Evolutionary conservation across 1,139 yeast genomes (phyloP).

Genomic region (Suhomyces kunorum): DNA sequence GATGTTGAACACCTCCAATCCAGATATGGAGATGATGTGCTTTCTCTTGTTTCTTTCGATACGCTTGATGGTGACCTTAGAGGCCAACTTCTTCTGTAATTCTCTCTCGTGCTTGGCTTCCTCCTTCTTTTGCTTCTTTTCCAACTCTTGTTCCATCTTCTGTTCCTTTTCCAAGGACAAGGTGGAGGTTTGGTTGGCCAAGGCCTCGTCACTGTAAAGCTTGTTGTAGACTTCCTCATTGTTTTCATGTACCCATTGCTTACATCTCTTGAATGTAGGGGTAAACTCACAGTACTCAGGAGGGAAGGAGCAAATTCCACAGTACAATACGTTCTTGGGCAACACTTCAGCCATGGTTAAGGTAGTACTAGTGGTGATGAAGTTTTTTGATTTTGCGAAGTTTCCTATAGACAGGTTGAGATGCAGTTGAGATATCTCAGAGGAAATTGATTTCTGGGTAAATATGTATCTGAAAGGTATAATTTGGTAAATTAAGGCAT

Average conservation of each 20-base stretch:
- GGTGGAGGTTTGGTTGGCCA: slow-evolving; percentile 53
- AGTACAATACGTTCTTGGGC: slow-evolving; percentile 60
- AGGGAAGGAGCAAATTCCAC: slow-evolving; percentile 84
- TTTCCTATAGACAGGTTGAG: slow-evolving; percentile 1
- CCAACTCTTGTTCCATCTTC: slow-evolving; percentile 76
- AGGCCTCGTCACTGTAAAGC: slow-evolving; percentile 61
- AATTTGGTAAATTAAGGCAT: no score
- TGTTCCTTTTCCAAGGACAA: slow-evolving; percentile 77
- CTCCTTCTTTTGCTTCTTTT: slow-evolving; percentile 84
- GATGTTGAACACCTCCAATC: slow-evolving; percentile 84
- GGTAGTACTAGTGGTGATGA: neutral
- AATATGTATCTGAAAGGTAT: no score
- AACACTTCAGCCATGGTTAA: slow-evolving; percentile 35
- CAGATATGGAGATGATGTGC: slow-evolving; percentile 82
- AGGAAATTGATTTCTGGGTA: no score
- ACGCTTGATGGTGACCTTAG: slow-evolving; percentile 80
- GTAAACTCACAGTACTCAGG: slow-evolving; percentile 96
- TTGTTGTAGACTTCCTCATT: slow-evolving; percentile 57
- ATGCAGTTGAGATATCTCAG: no score
- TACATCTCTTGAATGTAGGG: slow-evolving; percentile 77
- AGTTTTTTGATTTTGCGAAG: slow-evolving; percentile 3
- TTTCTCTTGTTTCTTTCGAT: slow-evolving; percentile 90
- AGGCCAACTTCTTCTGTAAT: slow-evolving; percentile 70
- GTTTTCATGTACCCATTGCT: slow-evolving; percentile 70
- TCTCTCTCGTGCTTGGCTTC: slow-evolving; percentile 89